Evolutionary conservation across 1,284 basidiomycete species (phyloP), one percentile per base, ranked within the genome.

Genomic region (Boletus smithii): DNA sequence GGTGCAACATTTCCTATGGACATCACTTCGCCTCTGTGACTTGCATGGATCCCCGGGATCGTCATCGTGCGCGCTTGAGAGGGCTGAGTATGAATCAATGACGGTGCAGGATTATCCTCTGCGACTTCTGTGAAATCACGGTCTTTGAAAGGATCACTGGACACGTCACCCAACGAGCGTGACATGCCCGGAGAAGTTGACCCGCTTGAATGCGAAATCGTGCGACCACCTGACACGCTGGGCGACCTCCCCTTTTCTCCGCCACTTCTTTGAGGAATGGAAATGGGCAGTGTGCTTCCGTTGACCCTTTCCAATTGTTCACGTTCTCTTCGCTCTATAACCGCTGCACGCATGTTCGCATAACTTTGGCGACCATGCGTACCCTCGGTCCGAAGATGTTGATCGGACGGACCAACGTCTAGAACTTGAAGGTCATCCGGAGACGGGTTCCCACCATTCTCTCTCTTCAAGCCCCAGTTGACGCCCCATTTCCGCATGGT

Each of bases 401-500:
- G 67, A 44, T 73, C 70, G 17, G 68, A 65, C 37, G 72, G 68
- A 6, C 69, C 71, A 37, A 67, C 68, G 42, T 79, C 76, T 22
- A 73, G 66, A 36, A 69, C 76, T 22, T 73, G 66, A 36, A 69
- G 56, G 17, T 77, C 77, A 11, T 78, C 78, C 29, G 60, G 53
- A 31, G 54, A 46, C n/a, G 42, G 29, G 16, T 54, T 59, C 22
- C 53, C 59, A 46, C 53, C 59, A 18, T 48, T 62, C 23, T 85
- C 80, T 56, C 80, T 83, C 66, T 76, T 79, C 59, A 82, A 63
- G 16, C 73, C 77, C 86, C 86, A 93, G 54, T 82, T 89, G 16
- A 83, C 83, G 17, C 91, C 84, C 90, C 91, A 94, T 64, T 93
- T 93, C 46, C 84, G 83, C 73, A 94, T 83, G 11, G 85, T 77